phyloP scores from a whole-genome alignment of 345 rosid genomes.

The Geranium brycei region DNA sequence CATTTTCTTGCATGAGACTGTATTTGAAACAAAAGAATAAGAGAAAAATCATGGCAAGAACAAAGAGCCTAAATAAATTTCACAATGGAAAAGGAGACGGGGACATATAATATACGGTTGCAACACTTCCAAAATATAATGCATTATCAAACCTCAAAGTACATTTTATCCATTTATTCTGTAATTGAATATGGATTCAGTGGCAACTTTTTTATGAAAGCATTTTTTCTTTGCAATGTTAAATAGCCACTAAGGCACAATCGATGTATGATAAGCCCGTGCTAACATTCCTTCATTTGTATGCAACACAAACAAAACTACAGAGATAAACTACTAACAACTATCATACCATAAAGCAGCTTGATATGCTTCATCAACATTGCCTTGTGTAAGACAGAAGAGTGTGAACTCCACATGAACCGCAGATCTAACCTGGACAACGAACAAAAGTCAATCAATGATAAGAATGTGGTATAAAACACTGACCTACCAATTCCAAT shows the following conservation, averaged over 20 bases:
- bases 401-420: conserved; percentile 62
- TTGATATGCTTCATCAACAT: conserved; percentile 37
- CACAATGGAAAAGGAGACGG: neutral
- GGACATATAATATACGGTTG: neutral
- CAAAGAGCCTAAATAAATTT: neutral
- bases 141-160: neutral
- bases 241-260: too few relatives aligned
- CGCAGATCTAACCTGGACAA: conserved; percentile 39
- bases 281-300: too few relatives aligned
- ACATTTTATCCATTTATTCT: too few relatives aligned
- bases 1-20: conserved; percentile 47
- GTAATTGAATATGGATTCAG: too few relatives aligned
- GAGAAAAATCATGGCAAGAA: neutral
- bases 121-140: neutral
- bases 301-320: neutral
- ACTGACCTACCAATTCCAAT: neutral
- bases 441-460: conserved; percentile 2
- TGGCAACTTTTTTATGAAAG: too few relatives aligned
- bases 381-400: conserved; percentile 33
- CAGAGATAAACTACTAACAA: neutral
- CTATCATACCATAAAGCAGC: conserved; percentile 38
- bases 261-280: too few relatives aligned
- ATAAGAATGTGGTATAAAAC: neutral
- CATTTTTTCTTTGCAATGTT: too few relatives aligned
- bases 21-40: neutral